A percentile compares a stretch with the other conserved stretches of the same genome.
Evolutionary conservation across 345 rosid species (phyloP).

Genomic region (Gossypium raimondii): DNA sequence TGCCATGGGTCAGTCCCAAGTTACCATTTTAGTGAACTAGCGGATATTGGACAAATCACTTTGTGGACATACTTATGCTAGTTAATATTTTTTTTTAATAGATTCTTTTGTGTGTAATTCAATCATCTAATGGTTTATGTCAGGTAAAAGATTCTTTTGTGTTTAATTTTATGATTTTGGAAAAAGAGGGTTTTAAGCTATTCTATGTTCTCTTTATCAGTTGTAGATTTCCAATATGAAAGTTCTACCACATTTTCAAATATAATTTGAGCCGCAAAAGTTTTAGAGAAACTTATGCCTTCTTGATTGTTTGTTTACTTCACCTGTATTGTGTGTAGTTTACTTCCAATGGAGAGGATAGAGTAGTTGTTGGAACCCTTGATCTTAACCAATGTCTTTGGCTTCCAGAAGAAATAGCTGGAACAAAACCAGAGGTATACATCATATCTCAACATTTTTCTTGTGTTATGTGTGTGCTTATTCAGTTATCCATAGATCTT

Average conservation of each 20-base stretch:
- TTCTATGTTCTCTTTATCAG: not conserved
- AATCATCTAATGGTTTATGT: not conserved
- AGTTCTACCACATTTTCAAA: not conserved
- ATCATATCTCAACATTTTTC: not conserved
- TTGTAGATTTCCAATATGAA: not conserved
- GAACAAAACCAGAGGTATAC: constrained; percentile 74
- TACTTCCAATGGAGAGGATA: constrained; percentile 57
- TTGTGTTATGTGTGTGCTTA: not conserved
- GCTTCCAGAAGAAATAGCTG: constrained; percentile 86
- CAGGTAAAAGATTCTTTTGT: not conserved
- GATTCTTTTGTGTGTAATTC: not conserved
- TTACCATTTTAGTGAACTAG: not conserved
- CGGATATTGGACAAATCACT: not conserved
- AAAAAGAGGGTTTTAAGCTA: not conserved
- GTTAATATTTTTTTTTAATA: not conserved
- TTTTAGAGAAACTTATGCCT: not conserved
- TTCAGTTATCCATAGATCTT: not conserved
- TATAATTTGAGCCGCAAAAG: not conserved
- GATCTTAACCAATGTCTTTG: constrained; percentile 80
- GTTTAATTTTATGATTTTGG: not conserved
- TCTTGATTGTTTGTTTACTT: not conserved
- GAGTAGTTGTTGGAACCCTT: constrained; percentile 83
- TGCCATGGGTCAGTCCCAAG: not conserved
- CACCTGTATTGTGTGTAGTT: constrained; percentile 40
- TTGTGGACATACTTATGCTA: not conserved